Evolutionary conservation across 2,329 filamentous ascomycete genomes (phyloP).

Genomic region (Pestalotiopsis sp.): DNA sequence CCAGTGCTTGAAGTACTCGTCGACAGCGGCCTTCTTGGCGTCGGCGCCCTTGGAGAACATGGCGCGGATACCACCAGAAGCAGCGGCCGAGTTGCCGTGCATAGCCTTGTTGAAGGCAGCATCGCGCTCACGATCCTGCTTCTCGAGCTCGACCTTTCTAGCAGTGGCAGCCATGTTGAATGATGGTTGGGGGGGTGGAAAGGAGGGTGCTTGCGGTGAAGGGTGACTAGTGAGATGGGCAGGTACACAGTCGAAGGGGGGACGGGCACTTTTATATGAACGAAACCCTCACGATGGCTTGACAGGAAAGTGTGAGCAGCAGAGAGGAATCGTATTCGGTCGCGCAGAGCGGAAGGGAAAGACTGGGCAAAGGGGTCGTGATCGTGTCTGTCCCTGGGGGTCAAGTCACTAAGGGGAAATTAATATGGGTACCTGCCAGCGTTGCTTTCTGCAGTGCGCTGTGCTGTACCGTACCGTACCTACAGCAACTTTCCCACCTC

Average conservation of each 20-base stretch:
- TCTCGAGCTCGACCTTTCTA: slow-evolving; percentile 62
- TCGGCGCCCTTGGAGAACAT: slow-evolving; percentile 80
- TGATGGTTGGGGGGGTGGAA: slow-evolving; percentile 12
- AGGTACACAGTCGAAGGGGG: not conserved
- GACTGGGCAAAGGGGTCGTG: slow-evolving; percentile 7
- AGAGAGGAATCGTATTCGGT: slow-evolving; percentile 8
- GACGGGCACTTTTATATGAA: not conserved
- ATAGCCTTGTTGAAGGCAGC: slow-evolving; percentile 88
- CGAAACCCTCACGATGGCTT: not conserved
- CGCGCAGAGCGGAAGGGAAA: not conserved
- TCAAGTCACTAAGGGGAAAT: slow-evolving; percentile 8
- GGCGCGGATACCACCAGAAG: slow-evolving; percentile 74
- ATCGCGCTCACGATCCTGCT: slow-evolving; percentile 83
- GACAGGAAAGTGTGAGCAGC: not conserved
- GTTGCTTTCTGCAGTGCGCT: not conserved
- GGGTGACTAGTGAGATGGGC: not conserved
- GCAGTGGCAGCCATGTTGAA: slow-evolving; percentile 46
- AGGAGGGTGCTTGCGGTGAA: not conserved
- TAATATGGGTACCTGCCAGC: slow-evolving; percentile 8
- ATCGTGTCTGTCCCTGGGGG: not conserved
- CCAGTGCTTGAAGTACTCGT: slow-evolving; percentile 97
- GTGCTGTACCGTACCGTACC: not conserved
- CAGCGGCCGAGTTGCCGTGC: slow-evolving; percentile 73
- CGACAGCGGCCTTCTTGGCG: slow-evolving; percentile 79
- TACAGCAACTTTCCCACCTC: not conserved